Base-by-base conservation (phyloP, 2,329 filamentous ascomycete species). In the Botrytis galanthina region DNA sequence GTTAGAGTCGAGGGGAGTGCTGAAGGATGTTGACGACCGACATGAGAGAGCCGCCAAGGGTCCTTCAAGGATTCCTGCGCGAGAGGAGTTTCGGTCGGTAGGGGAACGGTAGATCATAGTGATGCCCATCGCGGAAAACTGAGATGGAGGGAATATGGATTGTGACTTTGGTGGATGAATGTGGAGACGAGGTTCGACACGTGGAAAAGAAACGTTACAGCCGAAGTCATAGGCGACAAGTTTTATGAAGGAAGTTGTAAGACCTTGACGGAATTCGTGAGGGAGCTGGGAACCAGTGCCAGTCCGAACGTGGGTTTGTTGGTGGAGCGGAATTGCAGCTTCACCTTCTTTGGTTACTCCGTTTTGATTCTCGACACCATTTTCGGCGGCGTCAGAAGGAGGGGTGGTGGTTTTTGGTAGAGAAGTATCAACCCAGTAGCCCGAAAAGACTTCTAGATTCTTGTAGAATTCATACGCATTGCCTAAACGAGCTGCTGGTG, bases 401-500 rank as follows among this genome's bases (percentile, higher is more conserved):
- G 79, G 48, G 46, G 73, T 3, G n/a, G 76, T 71, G 8, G 57
- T 70, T 44, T 68, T 62, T 18, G 76, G 75, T 20, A 80, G 74
- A 7, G 87, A 88, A 0, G 88, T 87, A 77, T 91, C 89, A 46
- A 90, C 87, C 89, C 89, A 91, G 78, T 85, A 91, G 0, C 83
- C 78, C 3, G 88, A 87, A 78, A 90, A 85, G 39, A 85, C 80
- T 77, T 91, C 89, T 32, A 91, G 83, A 76, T 88, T 87, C 70
- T 88, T 87, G 81, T 87, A 91, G 81, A 91, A 91, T 80, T 91
- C 89, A 77, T 90, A 91, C 8, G 87, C 86, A 76, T 90, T 90
- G 22, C 89, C 89, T 12, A 91, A 81, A 10, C 89, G 86, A 44
- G 86, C 84, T 51, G 86, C 83, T 63, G 84, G 82, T 77, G 86